Conservation (phyloP, 2,329 filamentous ascomycete genomes). For the Diaporthe capsici region DNA sequence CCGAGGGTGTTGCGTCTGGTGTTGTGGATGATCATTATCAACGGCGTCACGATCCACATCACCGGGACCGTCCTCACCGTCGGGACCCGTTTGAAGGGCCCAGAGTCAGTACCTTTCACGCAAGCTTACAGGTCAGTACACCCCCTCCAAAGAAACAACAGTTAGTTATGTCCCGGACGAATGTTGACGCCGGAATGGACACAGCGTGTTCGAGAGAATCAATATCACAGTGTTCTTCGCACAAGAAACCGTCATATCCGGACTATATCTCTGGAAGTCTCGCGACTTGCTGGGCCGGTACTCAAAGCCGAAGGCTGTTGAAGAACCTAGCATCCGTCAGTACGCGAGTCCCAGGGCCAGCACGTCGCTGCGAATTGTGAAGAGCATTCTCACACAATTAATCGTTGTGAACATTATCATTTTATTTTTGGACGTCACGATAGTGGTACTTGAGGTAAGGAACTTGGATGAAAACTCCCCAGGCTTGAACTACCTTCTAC, state of each 20-base stretch:
- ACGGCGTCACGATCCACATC: slow-evolving; percentile 62
- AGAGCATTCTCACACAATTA: slow-evolving; percentile 19
- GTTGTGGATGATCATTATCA: slow-evolving; percentile 65
- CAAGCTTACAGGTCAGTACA: not conserved
- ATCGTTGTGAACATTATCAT: slow-evolving; percentile 27
- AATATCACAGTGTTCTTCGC: slow-evolving; percentile 64
- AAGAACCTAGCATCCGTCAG: not conserved
- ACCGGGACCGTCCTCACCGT: slow-evolving; percentile 65
- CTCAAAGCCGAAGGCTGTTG: slow-evolving; percentile 43
- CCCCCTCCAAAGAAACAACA: not conserved
- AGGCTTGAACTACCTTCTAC: too few relatives aligned
- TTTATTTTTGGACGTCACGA: slow-evolving; percentile 5
- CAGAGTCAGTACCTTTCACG: not conserved
- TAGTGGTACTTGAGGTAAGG: slow-evolving; percentile 25
- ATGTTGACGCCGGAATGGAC: slow-evolving; percentile 49
- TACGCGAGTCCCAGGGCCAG: not conserved
- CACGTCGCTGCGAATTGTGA: slow-evolving; percentile 9
- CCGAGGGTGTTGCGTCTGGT: slow-evolving; percentile 59
- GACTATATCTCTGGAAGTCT: slow-evolving; percentile 59
- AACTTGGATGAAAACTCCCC: not conserved
- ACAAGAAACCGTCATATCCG: slow-evolving; percentile 62
- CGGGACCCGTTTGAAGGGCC: slow-evolving; percentile 51
- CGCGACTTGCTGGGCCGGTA: slow-evolving; percentile 56
- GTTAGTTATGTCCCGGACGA: not conserved
- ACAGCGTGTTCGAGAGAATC: slow-evolving; percentile 60